Evolutionary conservation across 371 early-diverging fungal species (phyloP), one percentile per base, ranked within the genome.

Genomic region (Cokeromyces recurvatus): DNA sequence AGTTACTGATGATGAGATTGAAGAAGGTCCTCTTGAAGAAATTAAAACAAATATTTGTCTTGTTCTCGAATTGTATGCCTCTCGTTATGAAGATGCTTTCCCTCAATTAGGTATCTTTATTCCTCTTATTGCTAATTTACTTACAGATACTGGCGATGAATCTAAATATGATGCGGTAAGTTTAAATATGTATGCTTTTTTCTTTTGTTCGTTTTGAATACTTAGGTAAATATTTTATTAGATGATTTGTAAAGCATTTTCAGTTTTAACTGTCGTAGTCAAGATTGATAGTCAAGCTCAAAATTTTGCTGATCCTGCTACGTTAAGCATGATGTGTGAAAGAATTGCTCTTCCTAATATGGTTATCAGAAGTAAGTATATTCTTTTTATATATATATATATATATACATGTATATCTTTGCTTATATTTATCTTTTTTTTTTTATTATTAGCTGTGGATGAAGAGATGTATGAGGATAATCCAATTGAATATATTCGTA

Each of bases 381-480:
- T 7, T 27, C 11, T 27, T 27, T 7, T 4, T 6, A 15, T 17
- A 14, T 4, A 43, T 4, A 15, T 7, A 34, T 16, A n/a, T n/a
- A n/a, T n/a, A n/a, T n/a, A n/a, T n/a, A n/a, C n/a, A n/a, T n/a
- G n/a, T n/a, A n/a, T n/a, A n/a, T n/a, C n/a, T n/a, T n/a, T n/a
- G n/a, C 12, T 10, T 38, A 23, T 41, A 11, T 17, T 25, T 31
- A 21, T 41, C 17, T 16, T 53, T 16, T 41, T n/a, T n/a, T n/a
- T n/a, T n/a, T n/a, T n/a, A n/a, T n/a, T n/a, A 35, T 34, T 40
- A 87, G 91, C 83, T 46, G 66, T 81, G 8, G 99, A 98, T 57
- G 91, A 90, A 68, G 97, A 97, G 53, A 59, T 92, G 45, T 96
- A 95, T 66, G 94, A 96, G 59, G 97, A 97, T 59, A 96, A 96